Percentiles rank a stretch among this genome's conserved stretches.
Evolutionary conservation across 1,139 yeast genomes (phyloP).

Genomic region (Geotrichum europaeum): DNA sequence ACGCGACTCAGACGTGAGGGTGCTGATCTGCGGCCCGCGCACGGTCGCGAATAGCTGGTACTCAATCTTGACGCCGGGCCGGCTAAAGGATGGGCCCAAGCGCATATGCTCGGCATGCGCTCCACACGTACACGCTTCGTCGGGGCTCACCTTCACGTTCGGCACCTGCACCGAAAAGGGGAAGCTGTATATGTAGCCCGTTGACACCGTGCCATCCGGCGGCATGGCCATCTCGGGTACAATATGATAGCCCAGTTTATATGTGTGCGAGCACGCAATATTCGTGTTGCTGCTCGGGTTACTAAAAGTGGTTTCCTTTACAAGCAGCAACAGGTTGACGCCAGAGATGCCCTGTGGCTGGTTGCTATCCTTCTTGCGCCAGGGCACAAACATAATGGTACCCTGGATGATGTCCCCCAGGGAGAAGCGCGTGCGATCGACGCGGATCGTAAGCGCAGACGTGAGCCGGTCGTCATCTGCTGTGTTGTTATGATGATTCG

Average conservation of each 20-base stretch:
- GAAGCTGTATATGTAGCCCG: slow-evolving; percentile 13
- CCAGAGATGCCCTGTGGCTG: slow-evolving; percentile 1
- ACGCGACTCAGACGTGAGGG: slow-evolving; percentile 1
- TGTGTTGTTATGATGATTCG: not conserved
- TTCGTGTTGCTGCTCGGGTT: not conserved
- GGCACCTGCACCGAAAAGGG: slow-evolving; percentile 15
- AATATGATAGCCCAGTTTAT: slow-evolving; percentile 5
- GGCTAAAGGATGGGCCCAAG: slow-evolving; percentile 2
- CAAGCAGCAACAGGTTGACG: slow-evolving; percentile 3
- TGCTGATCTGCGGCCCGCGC: slow-evolving; percentile 9
- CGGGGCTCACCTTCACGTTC: slow-evolving; percentile 1
- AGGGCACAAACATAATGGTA: slow-evolving; percentile 13
- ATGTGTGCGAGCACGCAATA: not conserved
- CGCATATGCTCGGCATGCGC: not conserved
- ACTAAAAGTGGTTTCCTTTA: not conserved
- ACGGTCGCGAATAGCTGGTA: slow-evolving; percentile 9
- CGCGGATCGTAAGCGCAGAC: slow-evolving; percentile 9
- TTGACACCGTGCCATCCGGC: slow-evolving; percentile 8
- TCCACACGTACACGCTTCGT: not conserved
- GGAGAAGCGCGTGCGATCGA: not conserved
- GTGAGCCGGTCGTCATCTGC: slow-evolving; percentile 2
- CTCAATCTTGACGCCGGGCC: not conserved
- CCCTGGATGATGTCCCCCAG: slow-evolving; percentile 13
- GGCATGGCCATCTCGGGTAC: slow-evolving; percentile 17
- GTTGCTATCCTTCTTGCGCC: slow-evolving; percentile 6